Percentiles rank a stretch among this genome's conserved stretches.
Evolutionary conservation across 2,329 filamentous ascomycete species (phyloP).

Genomic region (Exophiala sideris): DNA sequence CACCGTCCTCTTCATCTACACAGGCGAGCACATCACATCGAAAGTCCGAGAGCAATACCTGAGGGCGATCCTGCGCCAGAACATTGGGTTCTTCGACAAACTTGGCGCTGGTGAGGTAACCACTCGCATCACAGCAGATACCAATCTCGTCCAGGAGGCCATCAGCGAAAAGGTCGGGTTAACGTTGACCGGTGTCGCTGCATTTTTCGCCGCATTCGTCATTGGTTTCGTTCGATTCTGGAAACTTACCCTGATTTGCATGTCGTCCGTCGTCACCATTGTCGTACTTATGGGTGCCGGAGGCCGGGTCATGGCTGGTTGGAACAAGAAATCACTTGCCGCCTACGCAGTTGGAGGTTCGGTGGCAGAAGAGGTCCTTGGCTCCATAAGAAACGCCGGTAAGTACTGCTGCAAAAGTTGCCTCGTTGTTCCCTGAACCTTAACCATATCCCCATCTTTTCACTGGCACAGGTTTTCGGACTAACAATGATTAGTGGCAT

Average conservation of each 20-base stretch:
- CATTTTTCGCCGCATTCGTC: slow-evolving; percentile 83
- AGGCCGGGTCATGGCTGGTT: slow-evolving; percentile 73
- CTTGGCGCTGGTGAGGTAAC: slow-evolving; percentile 90
- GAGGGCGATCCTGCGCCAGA: slow-evolving; percentile 77
- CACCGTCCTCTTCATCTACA: slow-evolving; percentile 87
- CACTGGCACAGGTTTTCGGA: too few species aligned
- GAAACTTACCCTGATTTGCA: slow-evolving; percentile 86
- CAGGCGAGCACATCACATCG: slow-evolving; percentile 72
- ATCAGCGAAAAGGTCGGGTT: slow-evolving; percentile 86
- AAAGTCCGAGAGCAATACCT: slow-evolving; percentile 83
- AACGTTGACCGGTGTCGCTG: slow-evolving; percentile 71
- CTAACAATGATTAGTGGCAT: slow-evolving; percentile 51
- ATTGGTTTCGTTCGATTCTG: slow-evolving; percentile 90
- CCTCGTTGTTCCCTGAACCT: too few species aligned
- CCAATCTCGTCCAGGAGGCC: slow-evolving; percentile 87
- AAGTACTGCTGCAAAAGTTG: too few species aligned
- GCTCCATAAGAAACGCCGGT: slow-evolving; percentile 85
- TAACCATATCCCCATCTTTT: too few species aligned
- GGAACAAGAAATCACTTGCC: slow-evolving; percentile 71
- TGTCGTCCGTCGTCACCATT: slow-evolving; percentile 76
- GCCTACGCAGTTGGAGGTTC: slow-evolving; percentile 82
- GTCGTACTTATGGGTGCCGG: slow-evolving; percentile 71
- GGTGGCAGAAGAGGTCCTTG: slow-evolving; percentile 89
- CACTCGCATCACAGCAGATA: slow-evolving; percentile 89
- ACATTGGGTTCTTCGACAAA: slow-evolving; percentile 91